These are phyloP conservation scores for Cucurbita maxima DNA, from an alignment of 306 rosid species.

Conservation along the genomic window DNA sequence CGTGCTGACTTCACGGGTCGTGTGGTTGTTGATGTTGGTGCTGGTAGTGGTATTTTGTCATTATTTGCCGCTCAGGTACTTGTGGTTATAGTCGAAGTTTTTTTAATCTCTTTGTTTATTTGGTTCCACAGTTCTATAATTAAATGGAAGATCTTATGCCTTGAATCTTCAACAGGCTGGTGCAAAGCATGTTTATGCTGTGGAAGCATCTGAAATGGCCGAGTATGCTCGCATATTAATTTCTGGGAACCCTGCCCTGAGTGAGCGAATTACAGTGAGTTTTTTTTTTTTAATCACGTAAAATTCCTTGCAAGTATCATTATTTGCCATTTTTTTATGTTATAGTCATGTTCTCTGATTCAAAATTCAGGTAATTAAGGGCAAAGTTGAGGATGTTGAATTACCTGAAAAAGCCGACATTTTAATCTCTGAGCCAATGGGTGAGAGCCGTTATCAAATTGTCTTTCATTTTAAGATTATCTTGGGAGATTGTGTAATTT, in stretches of 20 bases:
- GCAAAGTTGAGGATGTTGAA: constrained; percentile 79
- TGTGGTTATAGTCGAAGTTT: neutral
- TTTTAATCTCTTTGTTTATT: neutral
- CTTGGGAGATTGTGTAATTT: neutral
- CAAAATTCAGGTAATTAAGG: constrained; percentile 60
- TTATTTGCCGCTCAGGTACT: constrained; percentile 97
- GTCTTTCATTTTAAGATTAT: neutral
- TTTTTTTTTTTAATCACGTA: neutral
- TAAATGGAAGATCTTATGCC: neutral
- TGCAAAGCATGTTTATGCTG: constrained; percentile 96
- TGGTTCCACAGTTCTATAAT: neutral
- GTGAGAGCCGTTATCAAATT: constrained; percentile 20
- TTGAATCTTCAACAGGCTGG: constrained; percentile 52
- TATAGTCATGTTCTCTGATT: neutral
- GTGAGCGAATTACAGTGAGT: constrained; percentile 80
- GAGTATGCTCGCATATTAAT: constrained; percentile 76
- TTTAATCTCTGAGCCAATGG: constrained; percentile 97
- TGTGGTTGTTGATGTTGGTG: constrained; percentile 94
- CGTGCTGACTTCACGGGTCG: constrained; percentile 73
- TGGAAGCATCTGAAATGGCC: constrained; percentile 99
- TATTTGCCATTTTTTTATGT: neutral
- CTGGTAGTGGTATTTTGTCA: constrained; percentile 94
- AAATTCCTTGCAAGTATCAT: neutral
- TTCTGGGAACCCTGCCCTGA: constrained; percentile 66
- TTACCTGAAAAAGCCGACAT: constrained; percentile 94